Conservation (phyloP, 2,329 filamentous ascomycete genomes). For the Cladosporium sp. region DNA sequence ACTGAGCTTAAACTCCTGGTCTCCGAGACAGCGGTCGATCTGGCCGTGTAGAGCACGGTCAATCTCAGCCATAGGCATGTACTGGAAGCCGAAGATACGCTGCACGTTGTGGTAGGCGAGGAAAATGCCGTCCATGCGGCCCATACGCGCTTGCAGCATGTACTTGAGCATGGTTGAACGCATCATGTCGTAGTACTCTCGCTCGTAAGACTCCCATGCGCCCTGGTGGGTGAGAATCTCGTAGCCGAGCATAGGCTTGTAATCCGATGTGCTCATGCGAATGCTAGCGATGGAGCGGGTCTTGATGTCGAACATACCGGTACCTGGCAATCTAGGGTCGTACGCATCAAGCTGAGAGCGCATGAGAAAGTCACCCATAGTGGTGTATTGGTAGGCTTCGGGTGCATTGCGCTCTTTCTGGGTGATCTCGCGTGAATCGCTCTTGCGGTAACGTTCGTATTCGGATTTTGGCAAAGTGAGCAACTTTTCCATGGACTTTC, state of each 20-base stretch:
- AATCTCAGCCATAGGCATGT: conserved; percentile 83
- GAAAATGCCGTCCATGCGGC: conserved; percentile 98
- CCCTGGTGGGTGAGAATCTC: conserved; percentile 78
- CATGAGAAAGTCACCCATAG: conserved; percentile 84
- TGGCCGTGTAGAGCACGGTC: conserved; percentile 87
- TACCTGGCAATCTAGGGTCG: conserved; percentile 81
- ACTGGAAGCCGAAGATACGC: conserved; percentile 97
- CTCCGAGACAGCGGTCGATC: conserved; percentile 64
- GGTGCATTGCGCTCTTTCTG: conserved; percentile 70
- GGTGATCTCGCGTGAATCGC: conserved; percentile 65
- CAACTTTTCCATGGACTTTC: conserved; percentile 95
- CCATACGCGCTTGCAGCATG: conserved; percentile 93
- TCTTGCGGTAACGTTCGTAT: conserved; percentile 79
- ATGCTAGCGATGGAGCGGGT: conserved; percentile 89
- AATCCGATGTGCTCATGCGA: conserved; percentile 77
- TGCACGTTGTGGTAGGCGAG: conserved; percentile 94
- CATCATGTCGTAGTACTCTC: conserved; percentile 97
- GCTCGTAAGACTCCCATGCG: conserved; percentile 85
- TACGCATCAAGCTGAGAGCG: conserved; percentile 91
- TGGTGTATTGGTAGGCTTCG: conserved; percentile 86
- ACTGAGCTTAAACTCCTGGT: conserved; percentile 83
- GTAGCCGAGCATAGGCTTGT: conserved; percentile 77
- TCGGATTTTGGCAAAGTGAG: conserved; percentile 79
- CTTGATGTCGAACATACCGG: conserved; percentile 94
- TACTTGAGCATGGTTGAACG: conserved; percentile 94